phyloP scores from a whole-genome alignment of 306 rosid species.

The Cicer pinnatifidum region DNA sequence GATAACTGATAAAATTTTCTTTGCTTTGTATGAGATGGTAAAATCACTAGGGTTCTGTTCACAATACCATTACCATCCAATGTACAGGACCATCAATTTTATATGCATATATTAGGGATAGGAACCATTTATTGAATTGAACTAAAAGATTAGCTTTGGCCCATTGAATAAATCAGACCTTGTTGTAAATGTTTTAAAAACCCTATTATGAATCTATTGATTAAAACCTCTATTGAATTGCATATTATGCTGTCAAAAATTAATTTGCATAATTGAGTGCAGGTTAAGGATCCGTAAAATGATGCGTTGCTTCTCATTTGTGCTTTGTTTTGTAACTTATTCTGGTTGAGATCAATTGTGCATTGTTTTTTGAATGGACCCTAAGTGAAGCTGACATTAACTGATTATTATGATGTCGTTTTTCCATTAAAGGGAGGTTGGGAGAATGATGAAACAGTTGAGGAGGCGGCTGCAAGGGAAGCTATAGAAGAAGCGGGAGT shows the following conservation, averaged over 20 bases:
- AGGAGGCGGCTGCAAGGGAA: slow-evolving; percentile 81
- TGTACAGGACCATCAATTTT: neutral
- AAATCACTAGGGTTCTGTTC: too few species aligned
- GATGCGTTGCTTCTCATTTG: slow-evolving; percentile 14
- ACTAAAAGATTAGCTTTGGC: neutral
- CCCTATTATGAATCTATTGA: neutral
- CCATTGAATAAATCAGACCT: neutral
- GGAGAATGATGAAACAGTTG: slow-evolving; percentile 85
- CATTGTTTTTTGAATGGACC: slow-evolving; percentile 18
- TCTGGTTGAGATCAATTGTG: slow-evolving; percentile 21
- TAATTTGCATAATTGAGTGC: slow-evolving; percentile 13
- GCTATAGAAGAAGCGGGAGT: slow-evolving; percentile 89
- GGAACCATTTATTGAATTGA: slow-evolving; percentile 9
- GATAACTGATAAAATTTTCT: too few species aligned
- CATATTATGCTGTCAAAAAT: slow-evolving; percentile 11
- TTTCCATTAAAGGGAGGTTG: slow-evolving; percentile 69
- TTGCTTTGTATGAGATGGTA: too few species aligned
- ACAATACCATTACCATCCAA: too few species aligned
- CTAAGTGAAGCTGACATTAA: slow-evolving; percentile 23
- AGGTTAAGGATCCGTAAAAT: neutral
- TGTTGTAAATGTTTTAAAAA: slow-evolving; percentile 12
- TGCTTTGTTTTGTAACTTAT: slow-evolving; percentile 6
- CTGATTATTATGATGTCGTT: slow-evolving; percentile 40
- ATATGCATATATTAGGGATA: neutral
- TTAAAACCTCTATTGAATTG: slow-evolving; percentile 5